phyloP scores from a whole-genome alignment of 768 basidiomycete species.

The Pulveroboletus sp. region DNA sequence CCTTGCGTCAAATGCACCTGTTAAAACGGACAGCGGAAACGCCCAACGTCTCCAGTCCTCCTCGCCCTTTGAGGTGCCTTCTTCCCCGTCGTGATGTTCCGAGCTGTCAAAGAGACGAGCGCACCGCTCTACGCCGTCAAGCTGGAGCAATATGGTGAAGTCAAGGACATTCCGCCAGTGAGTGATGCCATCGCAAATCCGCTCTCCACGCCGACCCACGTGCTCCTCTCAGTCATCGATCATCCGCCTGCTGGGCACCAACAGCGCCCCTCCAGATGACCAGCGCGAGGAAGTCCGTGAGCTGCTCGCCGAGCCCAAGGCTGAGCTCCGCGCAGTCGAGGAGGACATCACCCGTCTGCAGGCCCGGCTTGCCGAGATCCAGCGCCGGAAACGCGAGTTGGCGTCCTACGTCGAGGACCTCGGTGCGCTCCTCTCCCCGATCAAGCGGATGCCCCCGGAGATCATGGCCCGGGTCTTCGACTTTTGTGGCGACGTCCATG shows the following conservation, averaged over 20 bases:
- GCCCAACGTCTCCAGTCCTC: neutral
- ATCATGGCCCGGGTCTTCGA: slow-evolving; percentile 32
- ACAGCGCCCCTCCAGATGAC: slow-evolving; percentile 24
- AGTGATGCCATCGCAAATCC: slow-evolving; percentile 6
- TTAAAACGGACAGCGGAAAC: slow-evolving; percentile 13
- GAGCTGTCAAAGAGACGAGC: slow-evolving; percentile 20
- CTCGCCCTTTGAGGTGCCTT: neutral
- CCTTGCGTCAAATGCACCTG: neutral
- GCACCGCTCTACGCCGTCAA: slow-evolving; percentile 22
- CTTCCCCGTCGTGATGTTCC: slow-evolving; percentile 9
- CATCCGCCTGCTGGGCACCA: slow-evolving; percentile 29
- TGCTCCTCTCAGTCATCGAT: slow-evolving; percentile 24
- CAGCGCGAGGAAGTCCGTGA: slow-evolving; percentile 26
- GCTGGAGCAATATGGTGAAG: slow-evolving; percentile 27
- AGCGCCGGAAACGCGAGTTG: slow-evolving; percentile 27
- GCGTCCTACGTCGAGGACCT: slow-evolving; percentile 31
- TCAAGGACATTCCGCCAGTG: slow-evolving; percentile 29
- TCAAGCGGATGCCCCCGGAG: slow-evolving; percentile 32
- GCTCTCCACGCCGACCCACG: neutral
- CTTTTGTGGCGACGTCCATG: slow-evolving; percentile 29
- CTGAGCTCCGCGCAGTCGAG: slow-evolving; percentile 25
- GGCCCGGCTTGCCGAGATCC: slow-evolving; percentile 28
- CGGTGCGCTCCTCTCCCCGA: slow-evolving; percentile 31
- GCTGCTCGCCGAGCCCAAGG: slow-evolving; percentile 25
- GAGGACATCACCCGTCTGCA: slow-evolving; percentile 25